phyloP scores from a whole-genome alignment of 1,284 basidiomycete genomes.

The Ganoderma lingzhi region DNA sequence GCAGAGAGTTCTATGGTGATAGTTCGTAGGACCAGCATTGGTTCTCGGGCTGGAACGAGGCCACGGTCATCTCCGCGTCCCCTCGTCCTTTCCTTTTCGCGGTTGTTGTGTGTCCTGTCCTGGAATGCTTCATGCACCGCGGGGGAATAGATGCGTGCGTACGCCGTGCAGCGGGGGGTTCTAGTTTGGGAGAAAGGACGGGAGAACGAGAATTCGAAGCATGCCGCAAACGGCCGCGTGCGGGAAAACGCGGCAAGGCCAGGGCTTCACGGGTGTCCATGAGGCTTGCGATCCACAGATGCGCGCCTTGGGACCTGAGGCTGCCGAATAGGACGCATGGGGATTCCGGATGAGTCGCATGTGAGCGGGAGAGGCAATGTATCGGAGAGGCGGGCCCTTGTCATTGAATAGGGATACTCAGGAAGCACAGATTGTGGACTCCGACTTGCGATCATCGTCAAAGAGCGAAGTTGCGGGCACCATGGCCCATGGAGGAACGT shows the following conservation, averaged over 20 bases:
- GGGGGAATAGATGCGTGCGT: background rate
- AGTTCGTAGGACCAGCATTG: background rate
- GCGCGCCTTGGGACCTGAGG: background rate
- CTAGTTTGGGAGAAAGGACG: background rate
- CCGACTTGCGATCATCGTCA: background rate
- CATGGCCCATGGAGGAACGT: background rate
- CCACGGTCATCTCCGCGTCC: slow-evolving; percentile 2
- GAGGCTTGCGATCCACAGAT: background rate
- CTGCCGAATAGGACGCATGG: background rate
- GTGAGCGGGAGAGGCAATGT: background rate
- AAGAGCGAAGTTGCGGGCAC: background rate
- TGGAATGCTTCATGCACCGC: background rate
- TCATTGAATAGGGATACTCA: background rate
- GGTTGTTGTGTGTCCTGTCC: background rate
- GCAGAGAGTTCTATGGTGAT: background rate
- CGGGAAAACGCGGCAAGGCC: background rate
- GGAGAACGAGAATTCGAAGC: background rate
- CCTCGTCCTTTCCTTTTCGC: background rate
- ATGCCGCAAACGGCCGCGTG: background rate
- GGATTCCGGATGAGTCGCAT: background rate
- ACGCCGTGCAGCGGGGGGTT: background rate
- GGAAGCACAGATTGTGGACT: background rate
- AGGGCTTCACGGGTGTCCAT: slow-evolving; percentile 2
- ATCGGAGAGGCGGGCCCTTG: background rate
- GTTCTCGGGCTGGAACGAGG: background rate